A percentile compares a stretch with the other conserved stretches of the same genome.
Evolutionary conservation across 1,284 basidiomycete genomes (phyloP).

Genomic region (Fomitopsis pinicola): DNA sequence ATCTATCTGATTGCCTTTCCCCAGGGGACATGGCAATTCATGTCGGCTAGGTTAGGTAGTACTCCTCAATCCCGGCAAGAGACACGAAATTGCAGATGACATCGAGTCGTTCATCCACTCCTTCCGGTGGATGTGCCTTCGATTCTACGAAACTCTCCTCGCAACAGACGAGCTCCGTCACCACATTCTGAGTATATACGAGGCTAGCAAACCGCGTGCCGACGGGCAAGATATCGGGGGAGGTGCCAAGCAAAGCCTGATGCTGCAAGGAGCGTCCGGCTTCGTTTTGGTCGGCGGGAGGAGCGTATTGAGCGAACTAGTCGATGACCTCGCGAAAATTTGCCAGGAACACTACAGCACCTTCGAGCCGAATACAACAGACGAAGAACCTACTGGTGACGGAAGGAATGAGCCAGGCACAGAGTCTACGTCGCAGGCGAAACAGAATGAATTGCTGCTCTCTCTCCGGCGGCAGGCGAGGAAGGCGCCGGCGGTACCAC

Average conservation of each 20-base stretch:
- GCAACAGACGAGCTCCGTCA: too few relatives aligned
- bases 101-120: slow-evolving; percentile 9
- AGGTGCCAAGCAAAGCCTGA: neutral
- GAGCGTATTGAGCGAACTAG: neutral
- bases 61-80: neutral
- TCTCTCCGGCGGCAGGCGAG: too few relatives aligned
- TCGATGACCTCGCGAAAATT: neutral
- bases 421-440: too few relatives aligned
- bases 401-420: too few relatives aligned
- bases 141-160: neutral
- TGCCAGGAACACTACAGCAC: neutral
- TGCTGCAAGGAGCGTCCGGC: neutral
- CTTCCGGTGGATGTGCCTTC: slow-evolving; percentile 1
- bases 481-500: too few relatives aligned
- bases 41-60: slow-evolving; percentile 7
- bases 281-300: neutral
- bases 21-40: slow-evolving; percentile 13
- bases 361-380: neutral
- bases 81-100: slow-evolving; percentile 8
- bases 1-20: too few relatives aligned
- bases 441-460: too few relatives aligned
- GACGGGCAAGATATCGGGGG: neutral
- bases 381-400: too few relatives aligned
- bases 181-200: neutral
- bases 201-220: neutral